Percentiles rank a stretch among this genome's conserved stretches.
These are phyloP conservation scores for Suhomyces faveliae DNA, from an alignment of 805 yeast species.

Conservation along the genomic window DNA sequence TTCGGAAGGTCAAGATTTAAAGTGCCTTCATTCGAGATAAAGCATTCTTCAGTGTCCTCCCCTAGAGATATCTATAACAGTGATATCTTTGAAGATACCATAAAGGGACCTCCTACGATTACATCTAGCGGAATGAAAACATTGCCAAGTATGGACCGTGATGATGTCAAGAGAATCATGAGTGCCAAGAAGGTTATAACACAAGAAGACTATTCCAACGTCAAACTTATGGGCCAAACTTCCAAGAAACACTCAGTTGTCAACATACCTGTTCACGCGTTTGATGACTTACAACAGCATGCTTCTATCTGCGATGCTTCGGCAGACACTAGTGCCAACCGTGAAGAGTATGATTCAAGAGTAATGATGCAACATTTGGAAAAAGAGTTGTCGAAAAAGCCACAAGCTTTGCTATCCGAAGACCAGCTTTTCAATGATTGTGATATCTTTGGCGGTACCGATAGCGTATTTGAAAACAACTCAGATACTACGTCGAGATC, in stretches of 20 bases:
- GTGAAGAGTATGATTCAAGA: neutral
- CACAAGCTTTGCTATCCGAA: conserved; percentile 26
- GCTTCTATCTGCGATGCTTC: conserved; percentile 33
- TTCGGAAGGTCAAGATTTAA: conserved; percentile 28
- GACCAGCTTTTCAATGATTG: conserved; percentile 31
- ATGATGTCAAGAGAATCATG: conserved; percentile 42
- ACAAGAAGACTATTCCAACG: conserved; percentile 39
- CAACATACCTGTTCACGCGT: conserved; percentile 22
- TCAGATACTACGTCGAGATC: conserved; percentile 4
- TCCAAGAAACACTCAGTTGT: conserved; percentile 26
- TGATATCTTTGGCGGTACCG: conserved; percentile 15
- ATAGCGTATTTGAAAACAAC: conserved; percentile 1
- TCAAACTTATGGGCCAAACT: conserved; percentile 28
- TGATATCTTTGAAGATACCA: conserved; percentile 36
- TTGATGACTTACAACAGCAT: conserved; percentile 30
- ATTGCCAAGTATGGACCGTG: conserved; percentile 48
- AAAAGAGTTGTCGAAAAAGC: conserved; percentile 29
- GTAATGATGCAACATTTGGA: conserved; percentile 38
- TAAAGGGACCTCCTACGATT: conserved; percentile 36
- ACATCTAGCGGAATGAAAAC: conserved; percentile 47
- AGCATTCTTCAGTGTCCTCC: conserved; percentile 35
- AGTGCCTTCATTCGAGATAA: conserved; percentile 44
- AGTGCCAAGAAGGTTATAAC: conserved; percentile 36
- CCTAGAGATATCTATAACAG: conserved; percentile 39
- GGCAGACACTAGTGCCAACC: conserved; percentile 3